Evolutionary conservation across 352 stramenopile species (phyloP), one percentile per base, ranked within the genome.

Genomic region (Phytophthora fragariaefolia): DNA sequence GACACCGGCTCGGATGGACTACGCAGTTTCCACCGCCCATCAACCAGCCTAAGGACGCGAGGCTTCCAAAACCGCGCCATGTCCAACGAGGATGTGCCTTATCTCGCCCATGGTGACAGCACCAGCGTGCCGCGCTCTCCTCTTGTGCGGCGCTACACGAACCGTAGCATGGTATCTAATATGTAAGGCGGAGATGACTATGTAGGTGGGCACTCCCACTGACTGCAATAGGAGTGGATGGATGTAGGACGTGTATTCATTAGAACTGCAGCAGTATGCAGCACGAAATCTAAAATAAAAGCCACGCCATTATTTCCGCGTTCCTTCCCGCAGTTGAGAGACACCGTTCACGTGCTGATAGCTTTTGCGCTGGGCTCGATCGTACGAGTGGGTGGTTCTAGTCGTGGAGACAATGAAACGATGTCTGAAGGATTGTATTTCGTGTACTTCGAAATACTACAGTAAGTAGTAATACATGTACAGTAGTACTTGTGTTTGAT

Each of bases 111-210:
- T 3, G 60, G 45, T 26, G 58, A 77, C 27, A 74, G 54, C 40
- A 24, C 54, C 10, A 43, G 49, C 7, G 9, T 28, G 26, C 66
- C 60, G n/a, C 63, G 63, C 6, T 76, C 72, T 55, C 79, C 67
- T 28, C 75, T 77, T 6, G 74, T 86, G 40, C 76, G 81, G 22
- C 74, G 79, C 15, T 84, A 86, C 60, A 77, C 73, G 47, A 54
- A 52, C 23, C 66, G 69, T 22, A 69, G 50, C 10, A 48, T 64
- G 17, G 36, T 66, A 42, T 73, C 66, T 24, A 73, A 70, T 60
- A 63, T 43, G 61, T 84, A 68, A 55, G 45, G 43, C 58, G 22
- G 69, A 72, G 17, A 22, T 42, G 59, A 38, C 17, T 58, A 26
- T n/a, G 20, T 51, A 47, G 10, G 20, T 54, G 43, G 28, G 30